Evolutionary conservation across 176 grass and related monocot species (phyloP), one percentile per base, ranked within the genome.

Genomic region (Juncus effusus): DNA sequence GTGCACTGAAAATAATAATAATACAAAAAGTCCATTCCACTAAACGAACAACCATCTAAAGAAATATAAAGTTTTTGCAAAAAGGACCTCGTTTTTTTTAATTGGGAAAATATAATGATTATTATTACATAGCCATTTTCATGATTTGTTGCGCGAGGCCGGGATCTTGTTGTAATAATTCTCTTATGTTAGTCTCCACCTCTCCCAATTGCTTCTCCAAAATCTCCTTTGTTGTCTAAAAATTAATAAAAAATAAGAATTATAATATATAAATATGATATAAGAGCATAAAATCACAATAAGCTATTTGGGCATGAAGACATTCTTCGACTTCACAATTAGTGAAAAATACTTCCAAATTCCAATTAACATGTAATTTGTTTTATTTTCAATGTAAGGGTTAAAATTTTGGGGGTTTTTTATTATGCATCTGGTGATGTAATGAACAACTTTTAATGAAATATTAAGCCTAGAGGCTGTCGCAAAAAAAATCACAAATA

Each of bases 201-300:
- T 99, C 88, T 38, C 68, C 80, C 64, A 76, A 13, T 71, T 99
- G 94, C 75, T 99, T 99, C 75, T 99, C 94, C 62, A 99, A 82
- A 67, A 89, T 86, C 38, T 97, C 88, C 59, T 92, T 92, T 7
- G 85, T 91, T 68, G 80, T 89, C 88, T 93, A 76, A 42, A 54
- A 41, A 36, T 67, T 13, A 28, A 28, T 28, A 28, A 28, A 28
- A 1, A 28, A 28, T 28, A 28, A 28, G 1, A 28, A 1, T 28
- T 28, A 28, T 28, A 28, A 28, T 28, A 28, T 28, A 28, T 28
- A 1, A n/a, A n/a, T n/a, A n/a, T n/a, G n/a, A n/a, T n/a, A n/a
- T n/a, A n/a, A n/a, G n/a, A n/a, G n/a, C n/a, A n/a, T n/a, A n/a
- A n/a, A n/a, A n/a, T n/a, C n/a, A n/a, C n/a, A n/a, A n/a, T n/a